Conservation (phyloP, 176 grass and related monocot species). For the Bolboschoenus planiculmis region DNA sequence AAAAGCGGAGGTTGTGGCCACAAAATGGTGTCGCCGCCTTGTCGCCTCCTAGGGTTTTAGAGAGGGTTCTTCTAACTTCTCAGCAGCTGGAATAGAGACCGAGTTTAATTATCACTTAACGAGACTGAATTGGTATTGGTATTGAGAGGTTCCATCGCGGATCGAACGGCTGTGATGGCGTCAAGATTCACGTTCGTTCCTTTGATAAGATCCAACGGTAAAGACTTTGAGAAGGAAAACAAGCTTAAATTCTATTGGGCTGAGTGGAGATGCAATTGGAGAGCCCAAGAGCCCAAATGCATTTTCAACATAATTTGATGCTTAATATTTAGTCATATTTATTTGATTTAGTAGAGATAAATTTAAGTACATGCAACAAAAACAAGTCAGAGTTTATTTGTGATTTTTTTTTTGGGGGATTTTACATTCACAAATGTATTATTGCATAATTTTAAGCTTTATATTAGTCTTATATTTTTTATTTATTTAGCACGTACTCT, state of each 20-base stretch:
- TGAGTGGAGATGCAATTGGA: not conserved
- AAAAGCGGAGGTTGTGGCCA: not conserved
- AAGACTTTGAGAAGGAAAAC: not conserved
- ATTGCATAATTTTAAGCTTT: too few relatives aligned
- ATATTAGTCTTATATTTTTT: too few relatives aligned
- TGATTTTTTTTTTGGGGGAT: too few relatives aligned
- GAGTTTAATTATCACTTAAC: not conserved
- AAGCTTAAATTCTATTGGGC: not conserved
- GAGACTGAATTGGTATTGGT: too few relatives aligned
- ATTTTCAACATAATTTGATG: too few relatives aligned
- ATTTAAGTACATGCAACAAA: too few relatives aligned
- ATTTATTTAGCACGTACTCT: too few relatives aligned
- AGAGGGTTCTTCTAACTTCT: not conserved
- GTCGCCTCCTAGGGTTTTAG: constrained; percentile 3
- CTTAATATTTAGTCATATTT: too few relatives aligned
- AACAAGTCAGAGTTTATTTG: too few relatives aligned
- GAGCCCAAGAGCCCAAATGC: not conserved
- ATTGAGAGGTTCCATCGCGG: not conserved
- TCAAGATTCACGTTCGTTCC: not conserved
- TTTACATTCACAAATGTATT: too few relatives aligned
- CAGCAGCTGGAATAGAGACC: not conserved
- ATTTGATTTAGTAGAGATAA: too few relatives aligned
- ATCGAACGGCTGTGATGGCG: not conserved
- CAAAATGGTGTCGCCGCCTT: not conserved
- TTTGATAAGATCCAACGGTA: not conserved